Evolutionary conservation across 2,329 filamentous ascomycete species (phyloP), one percentile per base, ranked within the genome.

Genomic region (Diaporthe helianthi): DNA sequence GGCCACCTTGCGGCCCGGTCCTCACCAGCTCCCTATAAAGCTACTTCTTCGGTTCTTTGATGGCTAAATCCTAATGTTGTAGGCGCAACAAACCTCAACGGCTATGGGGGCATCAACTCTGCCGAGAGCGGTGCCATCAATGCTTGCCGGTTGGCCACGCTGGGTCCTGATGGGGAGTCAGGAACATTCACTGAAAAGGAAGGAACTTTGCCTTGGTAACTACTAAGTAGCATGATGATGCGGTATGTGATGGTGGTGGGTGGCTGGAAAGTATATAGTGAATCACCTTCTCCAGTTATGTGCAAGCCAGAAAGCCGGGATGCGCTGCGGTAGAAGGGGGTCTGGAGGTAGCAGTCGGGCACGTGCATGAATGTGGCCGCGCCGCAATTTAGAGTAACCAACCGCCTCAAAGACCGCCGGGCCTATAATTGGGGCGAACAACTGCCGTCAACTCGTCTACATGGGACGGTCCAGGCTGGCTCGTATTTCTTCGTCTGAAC

Each of bases 21-120:
- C n/a, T n/a, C n/a, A n/a, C n/a, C n/a, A n/a, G n/a, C n/a, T n/a
- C n/a, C n/a, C n/a, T n/a, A n/a, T n/a, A n/a, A n/a, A n/a, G n/a
- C n/a, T n/a, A n/a, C n/a, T n/a, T n/a, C n/a, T n/a, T n/a, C n/a
- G n/a, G n/a, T n/a, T n/a, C n/a, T n/a, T n/a, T n/a, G n/a, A n/a
- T n/a, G n/a, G n/a, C n/a, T n/a, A n/a, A n/a, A n/a, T n/a, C n/a
- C n/a, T n/a, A n/a, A n/a, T n/a, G n/a, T n/a, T n/a, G n/a, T n/a
- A 33, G 31, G 31, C 47, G 69, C 55, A 17, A 78, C 76, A 10
- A 74, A 75, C n/a, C 41, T 78, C 36, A 76, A 73, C 24, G 24
- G n/a, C 3, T 74, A 49, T 33, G 12, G 10, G 13, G 75, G 73
- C 1, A 12, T 29, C 9, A 41, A 73, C 2, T 17, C 72, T 4